A percentile compares a stretch with the other conserved stretches of the same genome.
Evolutionary conservation across 495 filamentous ascomycete species (phyloP).

Genomic region (Aspergillus steynii): DNA sequence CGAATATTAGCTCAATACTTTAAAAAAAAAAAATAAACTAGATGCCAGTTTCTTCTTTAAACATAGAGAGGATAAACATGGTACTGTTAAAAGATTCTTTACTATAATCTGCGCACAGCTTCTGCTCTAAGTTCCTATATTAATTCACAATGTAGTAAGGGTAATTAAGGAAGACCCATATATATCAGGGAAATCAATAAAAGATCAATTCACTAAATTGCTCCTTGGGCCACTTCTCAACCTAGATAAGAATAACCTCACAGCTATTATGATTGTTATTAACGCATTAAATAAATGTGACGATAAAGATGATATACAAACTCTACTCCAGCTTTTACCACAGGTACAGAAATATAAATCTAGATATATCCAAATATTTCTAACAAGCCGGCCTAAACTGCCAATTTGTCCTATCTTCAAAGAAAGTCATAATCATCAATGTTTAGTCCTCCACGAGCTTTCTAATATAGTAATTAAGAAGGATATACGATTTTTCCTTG

Average conservation of each 20-base stretch:
- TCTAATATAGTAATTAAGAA: conserved; percentile 22
- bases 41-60: conserved; percentile 43
- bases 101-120: not conserved
- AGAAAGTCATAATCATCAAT: conserved; percentile 12
- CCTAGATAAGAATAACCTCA: not conserved
- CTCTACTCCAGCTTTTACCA: conserved; percentile 40
- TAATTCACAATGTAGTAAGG: not conserved
- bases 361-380: conserved; percentile 27
- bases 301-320: conserved; percentile 36
- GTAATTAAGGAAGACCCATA: not conserved
- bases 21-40: not conserved
- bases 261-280: conserved; percentile 28
- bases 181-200: conserved; percentile 1
- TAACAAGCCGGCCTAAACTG: conserved; percentile 49
- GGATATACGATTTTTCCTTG: conserved; percentile 28
- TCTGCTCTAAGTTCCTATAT: not conserved
- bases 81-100: not conserved
- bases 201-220: not conserved
- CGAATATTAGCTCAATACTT: conserved; percentile 34
- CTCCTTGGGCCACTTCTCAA: conserved; percentile 1
- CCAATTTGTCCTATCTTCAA: conserved; percentile 37
- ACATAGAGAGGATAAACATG: not conserved
- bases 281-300: conserved; percentile 58
- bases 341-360: conserved; percentile 14
- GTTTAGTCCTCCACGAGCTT: conserved; percentile 27